Conservation (phyloP, 805 yeast species). For the Candida quercuum region DNA sequence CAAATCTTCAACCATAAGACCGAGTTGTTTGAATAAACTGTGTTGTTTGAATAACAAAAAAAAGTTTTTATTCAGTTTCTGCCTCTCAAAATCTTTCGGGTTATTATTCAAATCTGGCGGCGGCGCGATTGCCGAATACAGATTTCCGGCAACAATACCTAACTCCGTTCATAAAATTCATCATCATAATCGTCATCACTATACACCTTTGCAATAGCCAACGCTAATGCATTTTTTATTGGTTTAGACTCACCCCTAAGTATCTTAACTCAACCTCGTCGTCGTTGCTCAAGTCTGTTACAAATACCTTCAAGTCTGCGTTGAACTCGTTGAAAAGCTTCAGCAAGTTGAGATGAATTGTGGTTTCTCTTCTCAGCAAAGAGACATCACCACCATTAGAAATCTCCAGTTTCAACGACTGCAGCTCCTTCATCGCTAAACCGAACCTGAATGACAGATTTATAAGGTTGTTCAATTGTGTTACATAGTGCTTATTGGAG, state of each 20-base stretch:
- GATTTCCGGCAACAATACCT: too few relatives aligned
- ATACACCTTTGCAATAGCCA: too few relatives aligned
- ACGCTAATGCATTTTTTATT: constrained; percentile 4
- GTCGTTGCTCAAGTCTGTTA: constrained; percentile 50
- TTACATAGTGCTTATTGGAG: constrained; percentile 36
- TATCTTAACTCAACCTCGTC: constrained; percentile 41
- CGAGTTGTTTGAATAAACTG: too few relatives aligned
- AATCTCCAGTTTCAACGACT: constrained; percentile 23
- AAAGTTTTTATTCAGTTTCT: too few relatives aligned
- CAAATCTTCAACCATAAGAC: too few relatives aligned
- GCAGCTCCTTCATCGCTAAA: constrained; percentile 31
- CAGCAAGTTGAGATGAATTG: constrained; percentile 36
- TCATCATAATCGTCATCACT: too few relatives aligned
- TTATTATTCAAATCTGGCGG: too few relatives aligned
- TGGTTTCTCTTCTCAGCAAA: constrained; percentile 8
- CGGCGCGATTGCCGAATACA: too few relatives aligned
- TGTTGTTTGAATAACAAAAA: too few relatives aligned
- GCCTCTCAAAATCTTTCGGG: too few relatives aligned
- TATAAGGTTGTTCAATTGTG: constrained; percentile 34
- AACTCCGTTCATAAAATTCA: too few relatives aligned
- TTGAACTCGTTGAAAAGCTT: constrained; percentile 40
- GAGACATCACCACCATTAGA: constrained; percentile 24
- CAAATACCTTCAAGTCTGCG: constrained; percentile 35
- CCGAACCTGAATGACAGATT: constrained; percentile 35
- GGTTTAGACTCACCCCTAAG: constrained; percentile 33